A percentile compares a stretch with the other conserved stretches of the same genome.
These are phyloP conservation scores for Gilbertella persicaria DNA, from an alignment of 371 early-diverging fungal species.

Conservation along the genomic window DNA sequence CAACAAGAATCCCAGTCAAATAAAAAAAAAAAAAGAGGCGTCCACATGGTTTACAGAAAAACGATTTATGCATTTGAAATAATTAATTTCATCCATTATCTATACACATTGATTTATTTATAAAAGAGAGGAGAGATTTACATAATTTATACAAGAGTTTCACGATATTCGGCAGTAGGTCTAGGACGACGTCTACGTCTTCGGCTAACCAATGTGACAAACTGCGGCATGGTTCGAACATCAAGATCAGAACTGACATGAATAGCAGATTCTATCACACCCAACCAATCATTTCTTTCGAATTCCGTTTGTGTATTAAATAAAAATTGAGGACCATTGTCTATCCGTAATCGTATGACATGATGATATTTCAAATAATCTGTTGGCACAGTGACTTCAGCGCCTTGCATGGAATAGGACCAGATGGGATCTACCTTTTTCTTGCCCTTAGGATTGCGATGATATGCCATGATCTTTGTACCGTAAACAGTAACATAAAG, in stretches of 20 bases:
- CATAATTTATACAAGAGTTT: conserved; percentile 4
- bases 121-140: not conserved
- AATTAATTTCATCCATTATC: conserved; percentile 4
- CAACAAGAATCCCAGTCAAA: too few species aligned
- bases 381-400: conserved; percentile 34
- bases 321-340: conserved; percentile 43
- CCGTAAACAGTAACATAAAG: conserved; percentile 17
- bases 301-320: conserved; percentile 23
- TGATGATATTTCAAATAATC: conserved; percentile 44
- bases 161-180: not conserved
- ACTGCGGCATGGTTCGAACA: conserved; percentile 42
- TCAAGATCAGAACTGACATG: conserved; percentile 46
- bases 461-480: conserved; percentile 21
- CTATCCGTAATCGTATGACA: conserved; percentile 37
- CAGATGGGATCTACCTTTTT: conserved; percentile 28
- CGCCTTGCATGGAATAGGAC: conserved; percentile 40
- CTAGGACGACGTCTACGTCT: conserved; percentile 16
- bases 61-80: too few species aligned
- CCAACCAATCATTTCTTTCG: conserved; percentile 38
- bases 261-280: conserved; percentile 38
- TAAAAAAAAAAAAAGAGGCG: too few species aligned
- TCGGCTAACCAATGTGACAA: conserved; percentile 30
- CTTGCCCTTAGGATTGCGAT: conserved; percentile 13
- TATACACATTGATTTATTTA: conserved; percentile 1
- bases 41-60: too few species aligned